Evolutionary conservation across 1,284 basidiomycete species (phyloP).

Genomic region (Cutaneotrichosporon dermatis): DNA sequence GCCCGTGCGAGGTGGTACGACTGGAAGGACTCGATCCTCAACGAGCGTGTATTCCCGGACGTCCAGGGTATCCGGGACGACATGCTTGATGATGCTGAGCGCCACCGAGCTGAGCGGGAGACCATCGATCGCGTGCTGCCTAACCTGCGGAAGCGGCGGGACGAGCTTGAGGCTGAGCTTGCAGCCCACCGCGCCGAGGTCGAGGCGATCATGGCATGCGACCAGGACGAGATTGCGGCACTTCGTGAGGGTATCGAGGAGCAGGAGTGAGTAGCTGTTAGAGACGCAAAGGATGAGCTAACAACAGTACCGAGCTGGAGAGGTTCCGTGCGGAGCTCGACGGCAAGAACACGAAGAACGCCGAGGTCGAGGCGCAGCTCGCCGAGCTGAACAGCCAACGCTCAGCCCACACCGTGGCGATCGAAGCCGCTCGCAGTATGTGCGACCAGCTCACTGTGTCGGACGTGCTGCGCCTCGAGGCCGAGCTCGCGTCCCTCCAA

Average conservation of each 20-base stretch:
- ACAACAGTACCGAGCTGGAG: constrained; percentile 62
- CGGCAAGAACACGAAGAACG: constrained; percentile 50
- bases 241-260: constrained; percentile 78
- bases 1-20: constrained; percentile 86
- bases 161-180: constrained; percentile 65
- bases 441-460: constrained; percentile 69
- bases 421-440: constrained; percentile 60
- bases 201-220: constrained; percentile 74
- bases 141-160: constrained; percentile 60
- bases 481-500: constrained; percentile 67
- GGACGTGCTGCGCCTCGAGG: constrained; percentile 69
- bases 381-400: constrained; percentile 58
- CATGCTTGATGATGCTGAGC: constrained; percentile 69
- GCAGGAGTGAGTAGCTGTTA: constrained; percentile 60
- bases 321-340: constrained; percentile 63
- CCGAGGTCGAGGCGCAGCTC: constrained; percentile 54
- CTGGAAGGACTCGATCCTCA: constrained; percentile 73
- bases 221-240: constrained; percentile 75
- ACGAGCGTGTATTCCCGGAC: constrained; percentile 60
- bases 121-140: constrained; percentile 58
- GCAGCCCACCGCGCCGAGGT: constrained; percentile 69
- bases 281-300: not conserved
- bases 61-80: constrained; percentile 63
- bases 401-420: constrained; percentile 57
- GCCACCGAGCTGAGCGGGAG: constrained; percentile 60